Evolutionary conservation across 768 basidiomycete genomes (phyloP).

Genomic region (Kwoniella dendrophila): DNA sequence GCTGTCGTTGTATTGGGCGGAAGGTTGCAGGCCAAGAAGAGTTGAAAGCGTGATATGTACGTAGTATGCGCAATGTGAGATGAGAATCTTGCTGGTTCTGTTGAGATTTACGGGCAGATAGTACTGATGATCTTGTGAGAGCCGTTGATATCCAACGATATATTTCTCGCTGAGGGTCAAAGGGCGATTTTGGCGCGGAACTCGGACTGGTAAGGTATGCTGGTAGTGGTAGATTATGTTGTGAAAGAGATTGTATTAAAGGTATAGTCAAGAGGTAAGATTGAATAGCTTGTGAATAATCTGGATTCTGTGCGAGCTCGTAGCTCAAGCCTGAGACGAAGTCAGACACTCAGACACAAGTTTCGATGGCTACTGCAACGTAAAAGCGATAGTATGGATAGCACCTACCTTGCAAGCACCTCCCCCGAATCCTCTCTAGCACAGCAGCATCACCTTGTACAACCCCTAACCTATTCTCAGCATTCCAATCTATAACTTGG

Average conservation of each 20-base stretch:
- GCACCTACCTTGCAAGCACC: conserved; percentile 73
- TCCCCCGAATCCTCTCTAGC: conserved; percentile 71
- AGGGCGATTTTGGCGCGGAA: conserved; percentile 57
- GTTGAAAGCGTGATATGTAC: conserved; percentile 54
- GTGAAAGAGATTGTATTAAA: conserved; percentile 30
- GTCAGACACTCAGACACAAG: background rate
- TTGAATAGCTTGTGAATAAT: conserved; percentile 34
- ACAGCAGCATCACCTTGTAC: conserved; percentile 67
- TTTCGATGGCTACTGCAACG: background rate
- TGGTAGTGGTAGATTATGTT: conserved; percentile 24
- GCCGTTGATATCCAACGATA: conserved; percentile 83
- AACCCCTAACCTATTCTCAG: conserved; percentile 19
- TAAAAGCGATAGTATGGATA: conserved; percentile 3
- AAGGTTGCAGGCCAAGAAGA: conserved; percentile 78
- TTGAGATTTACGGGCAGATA: conserved; percentile 64
- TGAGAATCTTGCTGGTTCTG: conserved; percentile 12
- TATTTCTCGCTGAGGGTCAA: conserved; percentile 72
- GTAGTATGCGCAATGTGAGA: conserved; percentile 44
- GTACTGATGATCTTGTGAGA: conserved; percentile 74
- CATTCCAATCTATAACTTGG: conserved; percentile 25
- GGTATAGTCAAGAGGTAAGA: conserved; percentile 41
- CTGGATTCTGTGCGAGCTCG: conserved; percentile 58
- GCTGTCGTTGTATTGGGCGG: conserved; percentile 72
- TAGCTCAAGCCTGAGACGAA: conserved; percentile 68
- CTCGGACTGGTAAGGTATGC: conserved; percentile 31